Base-by-base conservation (phyloP, 768 basidiomycete species). In the Punctularia strigosozonata region DNA sequence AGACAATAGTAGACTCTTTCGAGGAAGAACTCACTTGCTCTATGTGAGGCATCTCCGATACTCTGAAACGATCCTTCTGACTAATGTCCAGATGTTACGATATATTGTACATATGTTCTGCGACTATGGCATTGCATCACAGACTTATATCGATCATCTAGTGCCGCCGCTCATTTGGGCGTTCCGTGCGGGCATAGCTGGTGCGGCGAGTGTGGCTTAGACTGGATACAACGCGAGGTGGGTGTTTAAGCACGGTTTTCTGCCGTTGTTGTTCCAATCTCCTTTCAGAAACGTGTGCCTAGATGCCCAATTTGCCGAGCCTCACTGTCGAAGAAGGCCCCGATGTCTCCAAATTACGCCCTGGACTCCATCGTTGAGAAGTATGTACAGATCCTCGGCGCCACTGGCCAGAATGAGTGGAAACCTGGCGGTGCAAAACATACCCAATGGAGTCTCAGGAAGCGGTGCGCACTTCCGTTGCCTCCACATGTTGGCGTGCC, bases 101-200 rank as follows among this genome's bases (percentile, higher is more conserved):
- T 50, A 59, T 82, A 22, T 63, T 83, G 82, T 80, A 53, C 49
- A 77, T 60, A 31, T 15, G 19, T 23, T 38, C 20, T 17, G 20
- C 25, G 32, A 33, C 43, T 13, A 14, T 17, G 24, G 24, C 1
- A 26, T 26, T 42, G 22, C 8, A 19, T 24, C 31, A 39, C 19
- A 31, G 28, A 28, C 39, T 42, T n/a, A 45, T 37, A 38, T 24
- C 31, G 6, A n/a, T 25, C 15, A 19, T 40, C 12, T 43, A 83
- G 82, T 39, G 77, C 71, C 24, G 70, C 66, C 23, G 63, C 79
- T 3, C 75, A 84, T 50, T 44, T 75, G 20, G 66, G 71, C 18
- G 80, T 75, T 49, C 79, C 82, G 2, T 86, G 83, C 47, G 83
- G 83, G 10, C 83, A 86, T 50, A 75, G 71, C 19, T 71, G 69